These are phyloP conservation scores for Candida arabinofermentans DNA, from an alignment of 805 yeast genomes.

Conservation along the genomic window DNA sequence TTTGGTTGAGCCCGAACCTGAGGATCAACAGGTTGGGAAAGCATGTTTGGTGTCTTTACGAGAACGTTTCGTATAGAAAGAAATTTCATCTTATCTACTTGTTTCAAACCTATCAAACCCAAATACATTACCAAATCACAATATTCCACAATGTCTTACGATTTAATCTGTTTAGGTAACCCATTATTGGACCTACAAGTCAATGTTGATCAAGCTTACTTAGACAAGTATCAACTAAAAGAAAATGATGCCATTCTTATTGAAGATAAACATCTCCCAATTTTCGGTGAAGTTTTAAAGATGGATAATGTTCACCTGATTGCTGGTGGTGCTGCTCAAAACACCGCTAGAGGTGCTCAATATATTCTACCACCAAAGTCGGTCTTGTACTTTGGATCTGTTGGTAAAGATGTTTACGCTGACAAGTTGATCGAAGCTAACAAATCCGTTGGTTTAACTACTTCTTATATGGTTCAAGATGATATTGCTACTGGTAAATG, in stretches of 20 bases:
- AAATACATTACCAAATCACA: too few relatives aligned
- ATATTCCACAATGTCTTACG: slow-evolving; percentile 46
- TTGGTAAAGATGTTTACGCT: slow-evolving; percentile 87
- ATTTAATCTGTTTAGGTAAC: slow-evolving; percentile 84
- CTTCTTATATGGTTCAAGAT: slow-evolving; percentile 78
- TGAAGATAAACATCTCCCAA: slow-evolving; percentile 80
- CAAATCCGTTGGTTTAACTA: slow-evolving; percentile 78
- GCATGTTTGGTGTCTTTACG: too few relatives aligned
- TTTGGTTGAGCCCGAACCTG: too few relatives aligned
- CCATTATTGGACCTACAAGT: slow-evolving; percentile 88
- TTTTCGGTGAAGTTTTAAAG: slow-evolving; percentile 72
- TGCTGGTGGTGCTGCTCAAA: slow-evolving; percentile 99
- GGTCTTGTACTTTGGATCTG: slow-evolving; percentile 93
- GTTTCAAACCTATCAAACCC: too few relatives aligned
- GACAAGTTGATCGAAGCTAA: slow-evolving; percentile 81
- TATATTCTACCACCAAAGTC: slow-evolving; percentile 76
- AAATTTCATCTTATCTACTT: too few relatives aligned
- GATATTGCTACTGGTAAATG: slow-evolving; percentile 91
- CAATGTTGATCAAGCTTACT: slow-evolving; percentile 61
- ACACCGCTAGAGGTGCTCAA: slow-evolving; percentile 98
- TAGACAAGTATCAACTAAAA: slow-evolving; percentile 78
- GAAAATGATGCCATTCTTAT: slow-evolving; percentile 89
- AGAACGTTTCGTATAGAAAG: too few relatives aligned
- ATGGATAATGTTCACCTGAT: slow-evolving; percentile 60
- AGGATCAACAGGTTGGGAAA: too few relatives aligned